Evolutionary conservation across 2,329 filamentous ascomycete species (phyloP), one percentile per base, ranked within the genome.

Genomic region (Bisporella sp.): DNA sequence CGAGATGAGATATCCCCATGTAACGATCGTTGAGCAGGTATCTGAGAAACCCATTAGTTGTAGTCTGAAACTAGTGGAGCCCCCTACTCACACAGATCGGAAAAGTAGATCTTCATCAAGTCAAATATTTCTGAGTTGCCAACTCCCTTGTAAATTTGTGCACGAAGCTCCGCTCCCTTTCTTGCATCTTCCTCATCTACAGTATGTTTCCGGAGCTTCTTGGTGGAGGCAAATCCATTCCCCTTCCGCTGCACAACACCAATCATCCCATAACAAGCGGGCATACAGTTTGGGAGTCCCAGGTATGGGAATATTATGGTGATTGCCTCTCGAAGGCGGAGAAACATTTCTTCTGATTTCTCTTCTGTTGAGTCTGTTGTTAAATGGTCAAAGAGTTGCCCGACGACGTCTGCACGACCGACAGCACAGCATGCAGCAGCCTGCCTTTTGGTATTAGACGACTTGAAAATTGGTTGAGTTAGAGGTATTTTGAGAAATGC

Each of bases 231-330:
- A 48, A 12, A 48, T 9, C 13, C 31, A 6, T 45, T 12, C 29
- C 43, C 43, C 30, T 46, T 43, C n/a, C 48, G 29, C 30, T 50
- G n/a, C 28, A 50, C 8, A 13, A 45, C 48, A 29, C 43, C 43
- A 31, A 50, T 46, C 31, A 50, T 39, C 1, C 48, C 48, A 50
- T 45, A 50, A 40, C 48, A 50, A 13, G 41, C 48, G 5, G 48
- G 48, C n/a, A 50, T 50, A 31, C 48, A 50, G 8, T n/a, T 46
- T 29, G 48, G 48, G 7, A 50, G 12, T n/a, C 48, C 48, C 21
- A 50, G 31, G 28, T 29, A 46, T n/a, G 48, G 48, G 12, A 40
- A 45, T 7, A 46, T 32, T 11, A 46, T 46, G 31, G 48, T 50
- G 13, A 50, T 31, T 5, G 41, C 31, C 33, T 50, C 48, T 21